Conservation (phyloP, 768 basidiomycete species). For the Aureoboletus auriporus region DNA sequence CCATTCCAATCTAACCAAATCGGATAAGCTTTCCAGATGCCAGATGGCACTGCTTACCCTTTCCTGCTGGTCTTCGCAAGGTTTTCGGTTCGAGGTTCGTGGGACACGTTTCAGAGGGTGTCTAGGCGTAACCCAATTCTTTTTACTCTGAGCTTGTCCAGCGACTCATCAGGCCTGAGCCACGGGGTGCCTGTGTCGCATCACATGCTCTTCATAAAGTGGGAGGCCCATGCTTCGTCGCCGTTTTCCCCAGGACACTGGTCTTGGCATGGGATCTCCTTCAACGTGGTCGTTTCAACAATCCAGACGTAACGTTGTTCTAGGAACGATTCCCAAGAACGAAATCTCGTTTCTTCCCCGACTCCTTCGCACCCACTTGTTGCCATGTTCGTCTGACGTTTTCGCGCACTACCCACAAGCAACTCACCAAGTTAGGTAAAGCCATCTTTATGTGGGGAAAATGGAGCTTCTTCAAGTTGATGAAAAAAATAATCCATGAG, state of each 20-base stretch:
- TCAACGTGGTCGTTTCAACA: constrained; percentile 5
- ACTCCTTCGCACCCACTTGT: constrained; percentile 3
- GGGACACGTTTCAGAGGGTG: neutral
- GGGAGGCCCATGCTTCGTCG: neutral
- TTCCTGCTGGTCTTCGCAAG: neutral
- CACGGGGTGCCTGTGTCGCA: constrained; percentile 2
- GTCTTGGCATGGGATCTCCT: neutral
- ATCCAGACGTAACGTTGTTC: neutral
- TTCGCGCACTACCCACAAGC: neutral
- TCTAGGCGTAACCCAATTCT: neutral
- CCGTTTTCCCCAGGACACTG: constrained; percentile 1
- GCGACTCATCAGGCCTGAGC: neutral
- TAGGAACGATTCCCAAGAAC: constrained; percentile 9
- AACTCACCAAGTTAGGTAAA: neutral
- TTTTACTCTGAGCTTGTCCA: neutral
- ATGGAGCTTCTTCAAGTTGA: neutral
- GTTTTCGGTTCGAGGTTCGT: neutral
- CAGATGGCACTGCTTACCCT: constrained; percentile 1
- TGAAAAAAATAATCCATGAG: neutral
- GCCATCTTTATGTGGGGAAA: too few species aligned
- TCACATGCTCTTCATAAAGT: constrained; percentile 2
- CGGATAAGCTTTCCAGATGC: neutral
- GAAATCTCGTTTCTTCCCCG: constrained; percentile 3
- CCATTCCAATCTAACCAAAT: constrained; percentile 22
- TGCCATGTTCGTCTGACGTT: constrained; percentile 10